Percentiles rank a stretch among this genome's conserved stretches.
These are phyloP conservation scores for Fusarium veterinarium DNA, from an alignment of 2,329 filamentous ascomycete genomes.

Conservation along the genomic window DNA sequence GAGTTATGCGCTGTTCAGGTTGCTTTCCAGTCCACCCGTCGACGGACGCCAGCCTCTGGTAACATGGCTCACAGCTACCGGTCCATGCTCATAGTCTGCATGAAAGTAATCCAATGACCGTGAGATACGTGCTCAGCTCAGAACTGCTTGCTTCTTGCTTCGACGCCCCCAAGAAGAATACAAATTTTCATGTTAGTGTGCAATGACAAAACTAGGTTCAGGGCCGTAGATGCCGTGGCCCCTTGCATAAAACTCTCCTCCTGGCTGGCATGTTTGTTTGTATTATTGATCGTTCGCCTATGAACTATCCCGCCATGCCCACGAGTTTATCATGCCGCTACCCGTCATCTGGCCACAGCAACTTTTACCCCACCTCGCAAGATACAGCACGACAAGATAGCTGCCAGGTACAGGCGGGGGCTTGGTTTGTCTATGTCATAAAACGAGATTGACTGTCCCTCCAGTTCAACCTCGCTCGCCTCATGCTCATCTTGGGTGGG, in stretches of 20 bases:
- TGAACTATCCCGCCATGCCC: conserved; percentile 25
- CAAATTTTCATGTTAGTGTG: conserved; percentile 6
- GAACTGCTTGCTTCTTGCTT: conserved; percentile 8
- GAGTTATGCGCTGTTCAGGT: conserved; percentile 12
- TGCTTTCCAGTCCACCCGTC: background rate
- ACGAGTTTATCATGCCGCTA: conserved; percentile 30
- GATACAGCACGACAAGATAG: background rate
- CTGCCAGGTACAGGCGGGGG: conserved; percentile 12
- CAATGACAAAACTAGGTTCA: conserved; percentile 16
- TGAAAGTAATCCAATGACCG: conserved; percentile 21
- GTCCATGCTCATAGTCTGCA: conserved; percentile 10
- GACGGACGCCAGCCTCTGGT: background rate
- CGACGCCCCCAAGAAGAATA: conserved; percentile 2
- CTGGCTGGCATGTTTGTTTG: conserved; percentile 22
- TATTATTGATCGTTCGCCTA: conserved; percentile 6
- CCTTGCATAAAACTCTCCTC: conserved; percentile 37
- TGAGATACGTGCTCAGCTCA: background rate
- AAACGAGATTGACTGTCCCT: conserved; percentile 17
- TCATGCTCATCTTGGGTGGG: conserved; percentile 16
- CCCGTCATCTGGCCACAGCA: conserved; percentile 4
- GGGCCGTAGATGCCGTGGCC: conserved; percentile 12
- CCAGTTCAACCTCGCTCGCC: conserved; percentile 26
- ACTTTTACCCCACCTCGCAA: conserved; percentile 25
- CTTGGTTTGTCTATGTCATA: conserved; percentile 2
- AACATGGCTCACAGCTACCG: conserved; percentile 2